phyloP scores from a whole-genome alignment of 1,284 basidiomycete genomes.

The Fomitopsis schrenkii region DNA sequence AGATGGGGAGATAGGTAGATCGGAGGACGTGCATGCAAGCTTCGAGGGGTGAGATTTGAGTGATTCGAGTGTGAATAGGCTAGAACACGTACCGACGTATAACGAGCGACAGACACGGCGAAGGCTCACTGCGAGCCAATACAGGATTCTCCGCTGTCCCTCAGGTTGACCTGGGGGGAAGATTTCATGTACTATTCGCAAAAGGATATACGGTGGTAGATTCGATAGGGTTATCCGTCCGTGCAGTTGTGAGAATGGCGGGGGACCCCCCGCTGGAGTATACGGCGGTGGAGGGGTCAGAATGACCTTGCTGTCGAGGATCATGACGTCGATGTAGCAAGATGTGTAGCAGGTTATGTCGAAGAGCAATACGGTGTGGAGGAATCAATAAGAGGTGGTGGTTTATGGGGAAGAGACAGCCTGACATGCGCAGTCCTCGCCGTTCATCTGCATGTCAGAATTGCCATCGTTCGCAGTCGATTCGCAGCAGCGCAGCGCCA shows the following conservation, averaged over 20 bases:
- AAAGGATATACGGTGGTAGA: slow-evolving; percentile 53
- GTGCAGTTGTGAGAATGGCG: slow-evolving; percentile 28
- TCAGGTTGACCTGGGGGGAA: slow-evolving; percentile 47
- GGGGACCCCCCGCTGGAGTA: slow-evolving; percentile 21
- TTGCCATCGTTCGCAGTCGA: neutral
- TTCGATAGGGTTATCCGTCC: slow-evolving; percentile 30
- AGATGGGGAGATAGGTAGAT: slow-evolving; percentile 65
- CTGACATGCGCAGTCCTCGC: neutral
- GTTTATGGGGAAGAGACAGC: neutral
- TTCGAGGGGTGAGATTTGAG: slow-evolving; percentile 18
- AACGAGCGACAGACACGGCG: slow-evolving; percentile 61
- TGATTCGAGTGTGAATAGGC: neutral
- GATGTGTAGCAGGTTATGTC: neutral
- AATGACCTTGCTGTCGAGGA: slow-evolving; percentile 48
- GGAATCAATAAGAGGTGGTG: neutral
- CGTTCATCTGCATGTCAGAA: neutral
- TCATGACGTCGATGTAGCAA: slow-evolving; percentile 16
- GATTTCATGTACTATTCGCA: slow-evolving; percentile 58
- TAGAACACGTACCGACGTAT: slow-evolving; percentile 53
- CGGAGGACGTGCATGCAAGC: slow-evolving; percentile 78
- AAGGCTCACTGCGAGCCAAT: slow-evolving; percentile 62
- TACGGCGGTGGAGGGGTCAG: slow-evolving; percentile 43
- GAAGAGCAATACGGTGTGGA: neutral
- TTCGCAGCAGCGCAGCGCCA: neutral
- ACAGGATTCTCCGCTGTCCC: slow-evolving; percentile 57